These are phyloP conservation scores for Oenanthe sinensis DNA, from an alignment of 129 eudicot genomes.

Conservation along the genomic window DNA sequence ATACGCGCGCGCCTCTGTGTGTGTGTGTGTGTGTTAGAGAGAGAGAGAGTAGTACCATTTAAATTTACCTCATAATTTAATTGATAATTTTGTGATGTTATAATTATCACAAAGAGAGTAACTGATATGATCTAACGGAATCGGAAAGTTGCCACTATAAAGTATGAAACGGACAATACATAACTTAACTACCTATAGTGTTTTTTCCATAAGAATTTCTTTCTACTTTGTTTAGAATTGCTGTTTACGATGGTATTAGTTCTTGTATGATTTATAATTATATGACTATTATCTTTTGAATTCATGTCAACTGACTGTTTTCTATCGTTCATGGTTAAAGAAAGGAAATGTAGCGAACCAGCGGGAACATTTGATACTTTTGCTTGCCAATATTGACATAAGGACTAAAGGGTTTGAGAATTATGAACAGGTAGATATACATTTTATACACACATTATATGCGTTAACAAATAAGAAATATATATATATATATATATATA, in stretches of 20 bases:
- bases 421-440: constrained; percentile 36
- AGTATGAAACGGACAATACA: background rate
- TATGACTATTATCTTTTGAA: background rate
- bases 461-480: background rate
- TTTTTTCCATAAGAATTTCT: background rate
- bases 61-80: background rate
- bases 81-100: background rate
- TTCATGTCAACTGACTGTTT: constrained; percentile 20
- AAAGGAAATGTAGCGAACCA: constrained; percentile 98
- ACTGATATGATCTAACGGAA: background rate
- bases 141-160: background rate
- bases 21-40: background rate
- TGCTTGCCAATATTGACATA: constrained; percentile 82
- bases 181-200: background rate
- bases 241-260: background rate
- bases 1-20: background rate
- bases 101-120: background rate
- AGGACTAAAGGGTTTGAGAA: constrained; percentile 13
- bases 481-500: background rate
- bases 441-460: background rate
- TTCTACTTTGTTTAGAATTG: background rate
- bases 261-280: background rate
- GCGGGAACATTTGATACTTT: constrained; percentile 85
- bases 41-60: background rate
- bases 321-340: constrained; percentile 34